phyloP scores from a whole-genome alignment of 2,329 filamentous ascomycete species.

The Xenosphaeropsis pyriputrescens region DNA sequence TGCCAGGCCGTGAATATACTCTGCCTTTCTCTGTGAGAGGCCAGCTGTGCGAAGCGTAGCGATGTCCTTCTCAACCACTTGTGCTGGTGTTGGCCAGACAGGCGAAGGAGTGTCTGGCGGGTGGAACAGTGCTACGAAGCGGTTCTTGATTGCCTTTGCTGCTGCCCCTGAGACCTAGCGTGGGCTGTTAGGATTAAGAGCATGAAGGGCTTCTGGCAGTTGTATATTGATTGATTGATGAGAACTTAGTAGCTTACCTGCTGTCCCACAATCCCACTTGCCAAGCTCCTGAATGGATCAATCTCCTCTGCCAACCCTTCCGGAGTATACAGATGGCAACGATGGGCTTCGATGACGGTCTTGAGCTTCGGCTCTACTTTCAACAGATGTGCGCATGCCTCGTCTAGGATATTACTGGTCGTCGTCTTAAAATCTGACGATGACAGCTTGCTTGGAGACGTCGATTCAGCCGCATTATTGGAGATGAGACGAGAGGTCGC shows the following conservation, averaged over 20 bases:
- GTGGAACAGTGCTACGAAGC: constrained; percentile 64
- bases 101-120: constrained; percentile 12
- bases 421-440: constrained; percentile 37
- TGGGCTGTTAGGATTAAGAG: constrained; percentile 4
- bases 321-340: constrained; percentile 67
- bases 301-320: constrained; percentile 72
- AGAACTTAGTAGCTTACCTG: constrained; percentile 32
- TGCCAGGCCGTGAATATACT: constrained; percentile 80
- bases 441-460: constrained; percentile 38
- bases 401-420: constrained; percentile 57
- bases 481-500: constrained; percentile 49
- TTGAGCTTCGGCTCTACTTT: constrained; percentile 58
- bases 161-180: constrained; percentile 69
- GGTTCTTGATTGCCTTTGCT: constrained; percentile 74
- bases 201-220: not conserved
- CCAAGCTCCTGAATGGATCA: constrained; percentile 75
- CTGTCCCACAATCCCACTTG: constrained; percentile 85
- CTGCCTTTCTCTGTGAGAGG: constrained; percentile 85
- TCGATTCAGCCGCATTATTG: constrained; percentile 28
- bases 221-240: not conserved
- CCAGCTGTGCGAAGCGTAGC: constrained; percentile 67
- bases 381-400: constrained; percentile 64
- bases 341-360: constrained; percentile 56
- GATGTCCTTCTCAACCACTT: constrained; percentile 51
- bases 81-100: constrained; percentile 60